phyloP scores from a whole-genome alignment of 495 filamentous ascomycete species.

The Lineolata rhizophorae region DNA sequence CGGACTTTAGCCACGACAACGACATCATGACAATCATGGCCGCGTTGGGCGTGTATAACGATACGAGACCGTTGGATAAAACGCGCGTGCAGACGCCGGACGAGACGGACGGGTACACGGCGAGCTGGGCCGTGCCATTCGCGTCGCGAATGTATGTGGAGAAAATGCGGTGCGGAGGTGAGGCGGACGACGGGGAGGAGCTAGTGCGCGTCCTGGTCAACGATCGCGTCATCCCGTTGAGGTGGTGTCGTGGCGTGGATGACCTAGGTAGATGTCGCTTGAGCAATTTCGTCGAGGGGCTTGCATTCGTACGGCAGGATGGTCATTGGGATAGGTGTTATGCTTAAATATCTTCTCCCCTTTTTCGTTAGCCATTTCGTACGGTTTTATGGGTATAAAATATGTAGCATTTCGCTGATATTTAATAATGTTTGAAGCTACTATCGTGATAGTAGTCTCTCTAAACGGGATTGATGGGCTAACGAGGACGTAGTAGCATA shows the following conservation, averaged over 20 bases:
- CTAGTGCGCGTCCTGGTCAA: slow-evolving; percentile 61
- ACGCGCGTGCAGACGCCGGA: slow-evolving; percentile 20
- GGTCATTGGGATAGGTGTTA: slow-evolving; percentile 57
- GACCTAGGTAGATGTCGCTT: slow-evolving; percentile 41
- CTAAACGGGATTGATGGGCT: no score
- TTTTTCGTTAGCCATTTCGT: no score
- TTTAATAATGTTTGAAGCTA: no score
- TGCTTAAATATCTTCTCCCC: no score
- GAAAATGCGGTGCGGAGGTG: slow-evolving; percentile 46
- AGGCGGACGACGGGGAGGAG: slow-evolving; percentile 27
- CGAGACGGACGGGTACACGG: slow-evolving; percentile 35
- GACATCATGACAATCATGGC: slow-evolving; percentile 51
- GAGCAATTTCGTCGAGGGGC: slow-evolving; percentile 40
- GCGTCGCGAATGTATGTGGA: slow-evolving; percentile 58
- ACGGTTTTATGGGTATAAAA: no score
- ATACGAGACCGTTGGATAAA: slow-evolving; percentile 25
- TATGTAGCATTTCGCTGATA: no score
- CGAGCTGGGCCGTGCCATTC: slow-evolving; percentile 63
- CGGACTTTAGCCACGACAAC: slow-evolving; percentile 81
- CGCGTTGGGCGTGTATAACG: slow-evolving; percentile 53
- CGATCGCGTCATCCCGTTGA: slow-evolving; percentile 51
- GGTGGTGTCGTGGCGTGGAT: slow-evolving; percentile 46
- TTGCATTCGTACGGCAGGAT: slow-evolving; percentile 44
- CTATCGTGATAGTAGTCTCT: no score
- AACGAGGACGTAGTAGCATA: no score